Evolutionary conservation across 2,329 filamentous ascomycete genomes (phyloP).

Genomic region (Aspergillus pseudonomiae): DNA sequence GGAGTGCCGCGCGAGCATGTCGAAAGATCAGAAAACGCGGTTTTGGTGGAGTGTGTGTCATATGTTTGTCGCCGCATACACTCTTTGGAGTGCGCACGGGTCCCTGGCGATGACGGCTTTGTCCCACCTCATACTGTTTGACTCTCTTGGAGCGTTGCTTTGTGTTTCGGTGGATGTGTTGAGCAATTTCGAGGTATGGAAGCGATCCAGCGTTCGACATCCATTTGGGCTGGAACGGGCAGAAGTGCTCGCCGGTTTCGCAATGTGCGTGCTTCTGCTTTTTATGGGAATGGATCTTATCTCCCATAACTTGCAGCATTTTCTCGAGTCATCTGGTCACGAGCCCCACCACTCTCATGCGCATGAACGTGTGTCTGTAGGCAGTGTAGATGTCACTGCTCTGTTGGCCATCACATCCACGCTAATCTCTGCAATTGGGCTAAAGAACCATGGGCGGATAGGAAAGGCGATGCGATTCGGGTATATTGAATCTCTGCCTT

Average conservation of each 20-base stretch:
- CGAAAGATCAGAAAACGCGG: slow-evolving; percentile 78
- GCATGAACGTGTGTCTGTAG: slow-evolving; percentile 70
- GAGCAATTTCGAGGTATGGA: slow-evolving; percentile 97
- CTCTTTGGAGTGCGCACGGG: slow-evolving; percentile 82
- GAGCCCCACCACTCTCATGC: slow-evolving; percentile 70
- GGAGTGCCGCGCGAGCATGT: slow-evolving; percentile 90
- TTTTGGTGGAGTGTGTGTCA: slow-evolving; percentile 91
- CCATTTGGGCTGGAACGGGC: slow-evolving; percentile 90
- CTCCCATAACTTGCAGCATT: slow-evolving; percentile 89
- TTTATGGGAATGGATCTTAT: slow-evolving; percentile 97
- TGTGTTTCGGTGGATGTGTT: slow-evolving; percentile 92
- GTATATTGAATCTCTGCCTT: slow-evolving; percentile 79
- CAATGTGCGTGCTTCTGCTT: slow-evolving; percentile 92
- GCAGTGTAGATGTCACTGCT: slow-evolving; percentile 79
- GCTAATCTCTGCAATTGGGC: slow-evolving; percentile 79
- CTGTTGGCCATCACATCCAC: slow-evolving; percentile 81
- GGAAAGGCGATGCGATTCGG: slow-evolving; percentile 87
- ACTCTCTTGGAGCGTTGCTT: slow-evolving; percentile 86
- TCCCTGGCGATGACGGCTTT: slow-evolving; percentile 89
- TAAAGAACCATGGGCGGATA: slow-evolving; percentile 90
- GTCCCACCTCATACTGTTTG: slow-evolving; percentile 92
- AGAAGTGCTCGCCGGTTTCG: slow-evolving; percentile 93
- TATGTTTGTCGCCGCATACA: slow-evolving; percentile 77
- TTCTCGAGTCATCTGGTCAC: slow-evolving; percentile 78
- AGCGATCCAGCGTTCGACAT: slow-evolving; percentile 85